Base-by-base conservation (phyloP, 441 rosid genomes). In the Erodium moschatum region DNA sequence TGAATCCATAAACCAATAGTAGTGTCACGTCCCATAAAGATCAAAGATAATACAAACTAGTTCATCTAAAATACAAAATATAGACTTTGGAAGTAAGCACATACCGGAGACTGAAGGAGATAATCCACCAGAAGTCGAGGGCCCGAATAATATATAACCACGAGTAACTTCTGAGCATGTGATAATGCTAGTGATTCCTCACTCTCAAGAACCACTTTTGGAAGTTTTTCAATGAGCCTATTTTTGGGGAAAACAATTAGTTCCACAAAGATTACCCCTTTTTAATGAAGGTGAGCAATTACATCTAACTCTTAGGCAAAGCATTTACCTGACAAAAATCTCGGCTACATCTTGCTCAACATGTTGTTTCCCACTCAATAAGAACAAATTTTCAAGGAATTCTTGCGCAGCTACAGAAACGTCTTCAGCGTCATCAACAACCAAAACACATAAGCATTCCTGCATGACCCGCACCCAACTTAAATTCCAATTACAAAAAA, bases 171-270 rank as follows among this genome's bases (percentile, higher is more conserved):
- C 81, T 81, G 87, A 68, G 86, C 92, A 81, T 85, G 86, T 44
- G 94, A 84, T 64, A 86, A 79, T 61, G 92, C 90, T 75, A 81
- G 76, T 35, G 87, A 74, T 68, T 94, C 96, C 71, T 90, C 91
- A 77, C 79, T 85, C 66, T 85, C 85, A 69, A 94, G 84, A 76
- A 91, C 84, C 70, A 83, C 87, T 81, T 87, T 87, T 42, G 97
- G 99, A 73, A 94, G 96, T 89, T 83, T 90, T 78, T 90, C 96
- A 74, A 87, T 74, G 33, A 91, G 84, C 85, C 99, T 94, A 77
- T 19, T 69, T 19, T 38, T 56, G 11, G 69, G 67, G 67, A 44
- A 79, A 67, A 65, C 75, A 29, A 11, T 16, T 27, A 35, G 4
- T 20, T 31, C 50, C 52, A 21, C 15, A 35, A 68, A 70, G 33